Conservation (phyloP, 495 filamentous ascomycete genomes). For the Clohesyomyces aquaticus region DNA sequence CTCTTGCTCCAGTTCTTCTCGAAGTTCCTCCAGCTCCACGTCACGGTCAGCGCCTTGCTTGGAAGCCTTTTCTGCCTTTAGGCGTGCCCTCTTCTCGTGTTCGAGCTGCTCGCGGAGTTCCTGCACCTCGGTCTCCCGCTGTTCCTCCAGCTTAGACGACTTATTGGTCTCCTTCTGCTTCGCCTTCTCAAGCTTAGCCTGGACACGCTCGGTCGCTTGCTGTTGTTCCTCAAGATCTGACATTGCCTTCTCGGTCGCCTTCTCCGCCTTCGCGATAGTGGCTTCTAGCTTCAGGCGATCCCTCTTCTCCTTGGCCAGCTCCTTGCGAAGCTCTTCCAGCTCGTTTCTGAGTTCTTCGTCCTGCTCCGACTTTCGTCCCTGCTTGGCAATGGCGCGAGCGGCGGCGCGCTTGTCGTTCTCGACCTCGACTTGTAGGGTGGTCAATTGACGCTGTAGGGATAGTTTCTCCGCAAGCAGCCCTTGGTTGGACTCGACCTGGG, state of each 20-base stretch:
- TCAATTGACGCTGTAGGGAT: slow-evolving; percentile 72
- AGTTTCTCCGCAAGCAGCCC: slow-evolving; percentile 72
- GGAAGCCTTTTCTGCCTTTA: slow-evolving; percentile 33
- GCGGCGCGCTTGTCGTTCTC: slow-evolving; percentile 74
- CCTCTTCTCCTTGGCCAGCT: slow-evolving; percentile 51
- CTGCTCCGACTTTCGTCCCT: slow-evolving; percentile 38
- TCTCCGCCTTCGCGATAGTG: slow-evolving; percentile 39
- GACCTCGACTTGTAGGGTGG: slow-evolving; percentile 74
- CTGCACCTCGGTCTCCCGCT: slow-evolving; percentile 50
- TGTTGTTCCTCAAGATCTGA: slow-evolving; percentile 60
- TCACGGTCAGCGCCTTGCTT: slow-evolving; percentile 53
- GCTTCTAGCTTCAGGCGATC: slow-evolving; percentile 50
- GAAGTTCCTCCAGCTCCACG: slow-evolving; percentile 39
- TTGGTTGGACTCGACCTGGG: slow-evolving; percentile 69
- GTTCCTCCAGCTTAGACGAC: slow-evolving; percentile 39
- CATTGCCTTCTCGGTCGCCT: slow-evolving; percentile 39
- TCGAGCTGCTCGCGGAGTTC: slow-evolving; percentile 52
- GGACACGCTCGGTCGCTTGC: slow-evolving; percentile 62
- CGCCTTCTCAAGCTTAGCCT: slow-evolving; percentile 64
- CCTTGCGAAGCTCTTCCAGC: slow-evolving; percentile 47
- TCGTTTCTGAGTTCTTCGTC: slow-evolving; percentile 36
- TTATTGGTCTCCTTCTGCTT: slow-evolving; percentile 65
- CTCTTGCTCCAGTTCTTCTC: slow-evolving; percentile 42
- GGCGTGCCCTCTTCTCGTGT: slow-evolving; percentile 22
- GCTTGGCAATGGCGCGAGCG: slow-evolving; percentile 61